Conservation (phyloP, 441 rosid genomes). For the Corymbia citriodora region DNA sequence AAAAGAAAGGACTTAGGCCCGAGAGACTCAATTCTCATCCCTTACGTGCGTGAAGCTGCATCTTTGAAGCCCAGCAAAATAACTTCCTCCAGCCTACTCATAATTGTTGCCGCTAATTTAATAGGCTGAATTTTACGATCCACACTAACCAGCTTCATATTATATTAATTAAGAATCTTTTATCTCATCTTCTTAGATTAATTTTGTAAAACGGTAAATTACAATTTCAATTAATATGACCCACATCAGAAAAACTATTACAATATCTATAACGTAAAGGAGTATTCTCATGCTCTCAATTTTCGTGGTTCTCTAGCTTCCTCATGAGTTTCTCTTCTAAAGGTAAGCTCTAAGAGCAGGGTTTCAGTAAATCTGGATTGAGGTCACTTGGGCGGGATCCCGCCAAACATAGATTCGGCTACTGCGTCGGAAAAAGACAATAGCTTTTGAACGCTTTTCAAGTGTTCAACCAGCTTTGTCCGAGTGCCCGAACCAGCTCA, state of each 20-base stretch:
- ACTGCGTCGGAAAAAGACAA: no score
- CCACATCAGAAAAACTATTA: not conserved
- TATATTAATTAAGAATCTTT: not conserved
- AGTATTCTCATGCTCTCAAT: not conserved
- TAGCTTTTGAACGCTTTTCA: not conserved
- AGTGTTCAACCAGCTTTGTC: not conserved
- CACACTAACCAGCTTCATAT: fast-evolving
- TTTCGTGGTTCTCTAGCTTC: not conserved
- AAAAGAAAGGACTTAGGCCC: not conserved
- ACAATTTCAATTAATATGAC: not conserved
- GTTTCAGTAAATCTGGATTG: not conserved
- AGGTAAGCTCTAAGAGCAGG: not conserved
- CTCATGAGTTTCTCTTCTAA: not conserved
- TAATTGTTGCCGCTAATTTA: not conserved
- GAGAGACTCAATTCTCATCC: not conserved
- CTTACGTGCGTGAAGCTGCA: not conserved
- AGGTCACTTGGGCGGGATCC: not conserved
- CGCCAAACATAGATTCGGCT: not conserved
- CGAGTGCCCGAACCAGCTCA: not conserved
- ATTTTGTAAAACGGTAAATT: fast-evolving
- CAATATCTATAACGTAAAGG: not conserved
- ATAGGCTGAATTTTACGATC: fast-evolving
- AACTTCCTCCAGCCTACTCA: not conserved
- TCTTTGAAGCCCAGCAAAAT: not conserved
- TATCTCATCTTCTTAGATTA: not conserved